Base-by-base conservation (phyloP, 176 grass and related monocot species). In the Pharus latifolius region DNA sequence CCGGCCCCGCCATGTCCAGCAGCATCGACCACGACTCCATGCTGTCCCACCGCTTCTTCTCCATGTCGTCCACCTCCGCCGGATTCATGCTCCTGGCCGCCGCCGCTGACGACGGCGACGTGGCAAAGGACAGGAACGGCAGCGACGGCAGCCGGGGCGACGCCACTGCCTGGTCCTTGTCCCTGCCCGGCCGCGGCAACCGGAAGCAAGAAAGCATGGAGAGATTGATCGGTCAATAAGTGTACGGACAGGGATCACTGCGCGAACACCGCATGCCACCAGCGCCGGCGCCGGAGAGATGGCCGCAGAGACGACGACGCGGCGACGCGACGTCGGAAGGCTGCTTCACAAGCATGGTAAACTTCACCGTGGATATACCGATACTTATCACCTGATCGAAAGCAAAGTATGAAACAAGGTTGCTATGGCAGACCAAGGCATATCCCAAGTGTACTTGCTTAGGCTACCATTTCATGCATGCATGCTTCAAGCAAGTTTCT, bases 1-100 rank as follows among this genome's bases (percentile, higher is more conserved):
- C 83, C 1, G 65, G 46, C 0, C n/a, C 77, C 68, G 56, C 90
- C 22, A 75, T 63, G 14, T 98, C 95, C 50, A 98, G 68, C 18
- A 98, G 71, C 84, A 98, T 98, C 46, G 95, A 98, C 95, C 95
- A 99, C 57, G 96, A 99, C 26, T 99, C 95, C 77, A 99, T 75
- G 76, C 96, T 99, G 74, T 99, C 90, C 96, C 96, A 99, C 35
- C 96, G 76, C 67, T 81, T 99, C 87, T 91, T 99, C 80, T 99
- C 96, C 96, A 99, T 99, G 68, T 88, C 83, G 74, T 99, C 96
- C 67, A 84, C 58, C 52, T 94, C 95, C 2, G 87, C 17, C 2
- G 70, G 33, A 64, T 44, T 56, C 7, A 74, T 63, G 26, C 52
- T 52, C 82, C 65, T 84, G 22, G 61, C 54, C 11, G 46, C 15